Base-by-base conservation (phyloP, 768 basidiomycete species). In the Termitomyces heimii region DNA sequence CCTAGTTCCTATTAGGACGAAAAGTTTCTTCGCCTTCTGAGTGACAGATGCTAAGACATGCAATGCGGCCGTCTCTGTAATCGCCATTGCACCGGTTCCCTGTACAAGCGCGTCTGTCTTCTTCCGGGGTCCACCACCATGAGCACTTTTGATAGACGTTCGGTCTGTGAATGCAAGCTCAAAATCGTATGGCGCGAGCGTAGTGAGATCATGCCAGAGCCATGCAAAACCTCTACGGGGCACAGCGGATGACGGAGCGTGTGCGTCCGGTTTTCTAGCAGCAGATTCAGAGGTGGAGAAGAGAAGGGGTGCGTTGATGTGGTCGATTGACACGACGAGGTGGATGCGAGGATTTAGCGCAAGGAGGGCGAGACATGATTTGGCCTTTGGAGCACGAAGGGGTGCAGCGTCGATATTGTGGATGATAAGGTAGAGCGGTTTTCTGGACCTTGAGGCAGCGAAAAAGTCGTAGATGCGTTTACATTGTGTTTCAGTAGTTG, bases 161-260 rank as follows among this genome's bases (percentile, higher is more conserved):
- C 79, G 81, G 65, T 89, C 85, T 22, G 81, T 82, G 51, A 76
- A 83, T 0, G 82, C 76, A 39, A 91, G 78, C 68, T 98, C 94
- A 59, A 80, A 78, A 67, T 90, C 85, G 75, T 95, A 97, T 1
- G 90, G 77, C 16, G 73, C 75, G 62, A 94, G 87, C 2, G 96
- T 97, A 4, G 94, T 92, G 24, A 93, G 70, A 70, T 96, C 92
- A 71, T 98, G 92, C 84, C 92, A 92, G 16, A 94, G 73, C 85
- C 91, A 93, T 1, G 82, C 72, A 67, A 83, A 88, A 9, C 87
- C 86, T 34, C 77, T 77, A 35, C 70, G 56, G 51, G 69, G 68
- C 8, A 68, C 63, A 6, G 62, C 9, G 18, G 63, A 53, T 16
- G 61, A 54, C 18, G 51, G 43, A 9, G 45, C 22, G 29, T 43